phyloP scores from a whole-genome alignment of 129 eudicot species.

The Tagetes erecta region DNA sequence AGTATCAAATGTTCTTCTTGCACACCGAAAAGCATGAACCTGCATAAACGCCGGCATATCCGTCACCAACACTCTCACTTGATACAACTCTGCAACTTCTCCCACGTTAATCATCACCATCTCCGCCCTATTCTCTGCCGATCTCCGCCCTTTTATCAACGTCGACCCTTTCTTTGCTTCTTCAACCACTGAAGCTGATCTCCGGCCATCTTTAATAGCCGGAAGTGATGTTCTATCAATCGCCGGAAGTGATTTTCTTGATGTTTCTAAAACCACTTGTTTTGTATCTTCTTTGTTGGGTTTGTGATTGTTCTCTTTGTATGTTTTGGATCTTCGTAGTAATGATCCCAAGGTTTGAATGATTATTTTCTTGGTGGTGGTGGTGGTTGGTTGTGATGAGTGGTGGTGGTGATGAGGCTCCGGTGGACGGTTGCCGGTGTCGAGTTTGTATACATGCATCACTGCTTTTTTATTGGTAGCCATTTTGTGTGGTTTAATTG shows the following conservation, averaged over 20 bases:
- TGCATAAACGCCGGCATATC: constrained; percentile 97
- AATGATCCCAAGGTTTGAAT: constrained; percentile 34
- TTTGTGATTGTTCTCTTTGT: not conserved
- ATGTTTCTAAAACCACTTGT: constrained; percentile 32
- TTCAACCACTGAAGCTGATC: constrained; percentile 1
- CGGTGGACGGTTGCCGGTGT: constrained; percentile 46
- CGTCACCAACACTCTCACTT: constrained; percentile 67
- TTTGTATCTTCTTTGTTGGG: constrained; percentile 27
- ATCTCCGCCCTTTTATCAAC: constrained; percentile 34
- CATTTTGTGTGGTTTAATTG: not conserved
- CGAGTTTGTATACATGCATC: constrained; percentile 65
- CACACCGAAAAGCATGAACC: constrained; percentile 77
- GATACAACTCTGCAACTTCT: constrained; percentile 43
- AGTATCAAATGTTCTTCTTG: constrained; percentile 60
- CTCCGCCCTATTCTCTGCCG: constrained; percentile 49
- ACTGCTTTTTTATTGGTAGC: constrained; percentile 37
- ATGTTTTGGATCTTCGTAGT: constrained; percentile 46
- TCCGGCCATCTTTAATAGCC: not conserved
- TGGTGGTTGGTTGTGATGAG: constrained; percentile 28
- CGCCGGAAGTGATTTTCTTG: constrained; percentile 40
- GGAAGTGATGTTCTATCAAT: not conserved
- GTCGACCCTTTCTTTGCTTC: constrained; percentile 29
- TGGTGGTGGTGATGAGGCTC: constrained; percentile 24
- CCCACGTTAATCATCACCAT: constrained; percentile 45
- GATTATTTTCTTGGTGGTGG: constrained; percentile 37